Conservation (phyloP, 1,284 basidiomycete species). For the Afroboletus lepidellus region DNA sequence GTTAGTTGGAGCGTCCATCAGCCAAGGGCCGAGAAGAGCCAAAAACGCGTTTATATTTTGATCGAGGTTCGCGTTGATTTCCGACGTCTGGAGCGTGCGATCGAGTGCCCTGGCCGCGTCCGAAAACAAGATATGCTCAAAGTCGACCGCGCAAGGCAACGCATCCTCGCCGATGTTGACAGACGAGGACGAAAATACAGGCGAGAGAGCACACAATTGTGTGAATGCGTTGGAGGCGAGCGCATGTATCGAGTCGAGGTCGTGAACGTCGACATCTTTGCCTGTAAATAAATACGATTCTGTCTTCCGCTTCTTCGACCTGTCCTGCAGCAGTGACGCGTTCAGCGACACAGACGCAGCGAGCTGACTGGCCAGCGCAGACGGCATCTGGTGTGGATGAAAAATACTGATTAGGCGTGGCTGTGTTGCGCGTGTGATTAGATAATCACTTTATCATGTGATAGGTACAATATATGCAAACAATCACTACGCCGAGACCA, state of each 20-base stretch:
- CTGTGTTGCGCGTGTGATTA: not conserved
- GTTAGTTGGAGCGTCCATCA: conserved; percentile 80
- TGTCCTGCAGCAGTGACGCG: conserved; percentile 69
- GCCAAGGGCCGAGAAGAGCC: conserved; percentile 71
- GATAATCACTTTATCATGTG: not conserved
- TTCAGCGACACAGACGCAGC: conserved; percentile 82
- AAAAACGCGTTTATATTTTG: conserved; percentile 64
- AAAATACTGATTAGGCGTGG: conserved; percentile 1
- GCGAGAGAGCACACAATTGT: conserved; percentile 70
- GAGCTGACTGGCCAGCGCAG: conserved; percentile 83
- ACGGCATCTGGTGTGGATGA: conserved; percentile 32
- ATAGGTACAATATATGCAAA: not conserved
- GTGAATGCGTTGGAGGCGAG: conserved; percentile 82
- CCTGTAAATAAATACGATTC: conserved; percentile 87
- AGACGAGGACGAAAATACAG: conserved; percentile 40
- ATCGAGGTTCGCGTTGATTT: conserved; percentile 66
- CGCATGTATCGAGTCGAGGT: conserved; percentile 84
- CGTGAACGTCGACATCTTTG: conserved; percentile 77
- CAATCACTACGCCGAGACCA: not conserved
- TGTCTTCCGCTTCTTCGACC: conserved; percentile 54
- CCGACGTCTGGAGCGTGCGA: conserved; percentile 73
- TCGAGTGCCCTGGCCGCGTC: conserved; percentile 77
- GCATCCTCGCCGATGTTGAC: conserved; percentile 15
- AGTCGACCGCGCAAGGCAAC: conserved; percentile 41
- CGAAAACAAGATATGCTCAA: conserved; percentile 81